Percentiles rank a stretch among this genome's conserved stretches.
Evolutionary conservation across 352 stramenopile genomes (phyloP).

Genomic region (Phytopythium mirpurense): DNA sequence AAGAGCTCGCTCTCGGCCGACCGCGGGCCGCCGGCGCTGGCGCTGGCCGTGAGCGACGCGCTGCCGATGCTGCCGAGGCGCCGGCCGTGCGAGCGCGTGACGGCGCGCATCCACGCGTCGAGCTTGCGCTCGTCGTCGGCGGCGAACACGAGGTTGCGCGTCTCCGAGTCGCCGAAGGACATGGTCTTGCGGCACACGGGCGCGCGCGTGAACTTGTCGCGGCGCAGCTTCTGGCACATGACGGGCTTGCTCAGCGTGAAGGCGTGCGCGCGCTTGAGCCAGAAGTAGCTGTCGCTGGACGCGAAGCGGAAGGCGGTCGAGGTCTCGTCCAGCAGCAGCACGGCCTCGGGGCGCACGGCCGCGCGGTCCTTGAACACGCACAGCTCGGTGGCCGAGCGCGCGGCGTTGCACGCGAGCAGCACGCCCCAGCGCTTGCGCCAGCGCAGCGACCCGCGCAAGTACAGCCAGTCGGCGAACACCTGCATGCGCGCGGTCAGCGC

Average conservation of each 20-base stretch:
- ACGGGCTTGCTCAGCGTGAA: constrained; percentile 40
- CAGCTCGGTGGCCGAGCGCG: constrained; percentile 43
- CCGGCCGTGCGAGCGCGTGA: constrained; percentile 13
- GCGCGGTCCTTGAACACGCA: constrained; percentile 35
- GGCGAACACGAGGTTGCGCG: constrained; percentile 31
- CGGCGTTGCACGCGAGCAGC: constrained; percentile 44
- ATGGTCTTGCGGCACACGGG: constrained; percentile 33
- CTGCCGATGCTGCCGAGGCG: constrained; percentile 6
- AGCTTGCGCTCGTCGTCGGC: constrained; percentile 25
- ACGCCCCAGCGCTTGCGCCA: constrained; percentile 68
- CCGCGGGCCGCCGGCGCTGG: neutral
- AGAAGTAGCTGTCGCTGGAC: constrained; percentile 22
- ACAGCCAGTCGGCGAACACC: constrained; percentile 55
- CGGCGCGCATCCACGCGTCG: constrained; percentile 24
- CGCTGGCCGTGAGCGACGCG: constrained; percentile 9
- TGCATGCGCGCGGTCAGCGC: constrained; percentile 40
- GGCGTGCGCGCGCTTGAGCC: constrained; percentile 29
- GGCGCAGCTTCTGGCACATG: constrained; percentile 24
- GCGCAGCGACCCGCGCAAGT: constrained; percentile 31
- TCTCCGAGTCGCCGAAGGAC: constrained; percentile 31
- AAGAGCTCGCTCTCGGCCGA: constrained; percentile 15
- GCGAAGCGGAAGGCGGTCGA: constrained; percentile 17
- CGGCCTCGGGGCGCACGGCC: constrained; percentile 20
- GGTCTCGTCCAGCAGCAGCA: constrained; percentile 32
- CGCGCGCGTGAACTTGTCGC: constrained; percentile 37